Evolutionary conservation across 2,329 filamentous ascomycete genomes (phyloP).

Genomic region (Ophiocordyceps camponoti-leonardi): DNA sequence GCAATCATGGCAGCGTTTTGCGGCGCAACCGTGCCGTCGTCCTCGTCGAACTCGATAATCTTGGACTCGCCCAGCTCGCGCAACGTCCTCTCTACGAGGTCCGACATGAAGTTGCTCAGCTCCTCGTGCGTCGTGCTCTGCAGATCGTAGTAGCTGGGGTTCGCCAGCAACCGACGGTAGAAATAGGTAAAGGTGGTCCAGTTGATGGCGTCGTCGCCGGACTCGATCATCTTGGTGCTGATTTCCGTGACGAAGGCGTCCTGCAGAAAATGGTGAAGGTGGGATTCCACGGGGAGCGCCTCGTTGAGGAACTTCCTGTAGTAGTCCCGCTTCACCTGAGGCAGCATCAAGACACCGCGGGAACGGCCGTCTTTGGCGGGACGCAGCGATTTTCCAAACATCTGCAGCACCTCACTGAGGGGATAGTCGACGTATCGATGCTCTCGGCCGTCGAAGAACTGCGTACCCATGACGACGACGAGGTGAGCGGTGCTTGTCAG

Average conservation of each 20-base stretch:
- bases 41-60: conserved; percentile 89
- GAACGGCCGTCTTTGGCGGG: conserved; percentile 63
- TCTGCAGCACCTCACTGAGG: conserved; percentile 84
- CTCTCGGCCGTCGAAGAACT: conserved; percentile 91
- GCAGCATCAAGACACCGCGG: conserved; percentile 91
- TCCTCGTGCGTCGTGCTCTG: conserved; percentile 80
- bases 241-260: conserved; percentile 96
- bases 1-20: conserved; percentile 96
- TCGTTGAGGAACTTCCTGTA: conserved; percentile 99
- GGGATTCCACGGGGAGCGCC: conserved; percentile 86
- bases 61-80: conserved; percentile 84
- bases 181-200: conserved; percentile 99
- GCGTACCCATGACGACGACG: conserved; percentile 92
- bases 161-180: conserved; percentile 84
- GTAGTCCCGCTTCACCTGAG: conserved; percentile 85
- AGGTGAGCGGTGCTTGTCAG: conserved; percentile 75
- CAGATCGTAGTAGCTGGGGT: conserved; percentile 91
- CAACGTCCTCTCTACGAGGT: conserved; percentile 81
- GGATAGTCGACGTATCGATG: conserved; percentile 96
- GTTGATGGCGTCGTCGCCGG: conserved; percentile 91
- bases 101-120: conserved; percentile 84
- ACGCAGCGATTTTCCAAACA: conserved; percentile 87
- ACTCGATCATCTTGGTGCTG: conserved; percentile 87
- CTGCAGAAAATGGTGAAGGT: conserved; percentile 78
- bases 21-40: conserved; percentile 75